Evolutionary conservation across 768 basidiomycete species (phyloP).

Genomic region (Tephrocybe sp.): DNA sequence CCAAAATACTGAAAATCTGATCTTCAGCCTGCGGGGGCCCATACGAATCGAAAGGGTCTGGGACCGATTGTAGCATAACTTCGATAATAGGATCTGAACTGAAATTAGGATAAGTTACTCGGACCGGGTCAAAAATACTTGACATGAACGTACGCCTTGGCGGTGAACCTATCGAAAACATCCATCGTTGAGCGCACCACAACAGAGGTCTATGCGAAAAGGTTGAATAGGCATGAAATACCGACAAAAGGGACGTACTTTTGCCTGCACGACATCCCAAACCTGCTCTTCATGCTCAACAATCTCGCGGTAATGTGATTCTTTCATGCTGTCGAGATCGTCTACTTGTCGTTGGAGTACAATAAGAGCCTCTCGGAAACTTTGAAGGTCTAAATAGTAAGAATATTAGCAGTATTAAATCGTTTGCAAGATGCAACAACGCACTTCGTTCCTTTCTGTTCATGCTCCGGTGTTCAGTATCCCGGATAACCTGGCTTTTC

Average conservation of each 20-base stretch:
- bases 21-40: conserved; percentile 85
- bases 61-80: conserved; percentile 84
- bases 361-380: conserved; percentile 78
- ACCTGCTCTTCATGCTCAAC: conserved; percentile 92
- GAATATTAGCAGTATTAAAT: conserved; percentile 6
- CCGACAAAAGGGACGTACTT: conserved; percentile 42
- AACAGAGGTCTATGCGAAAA: conserved; percentile 58
- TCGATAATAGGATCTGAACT: conserved; percentile 90
- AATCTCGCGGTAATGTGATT: conserved; percentile 83
- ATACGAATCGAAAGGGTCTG: conserved; percentile 92
- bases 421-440: conserved; percentile 21
- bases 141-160: conserved; percentile 68
- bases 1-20: conserved; percentile 90
- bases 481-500: conserved; percentile 80
- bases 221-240: conserved; percentile 11
- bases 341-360: conserved; percentile 88
- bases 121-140: conserved; percentile 12
- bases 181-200: conserved; percentile 90
- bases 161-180: conserved; percentile 82
- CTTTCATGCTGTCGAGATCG: conserved; percentile 84
- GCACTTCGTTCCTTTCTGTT: conserved; percentile 82
- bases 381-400: conserved; percentile 67
- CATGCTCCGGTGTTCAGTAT: conserved; percentile 83
- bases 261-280: conserved; percentile 90
- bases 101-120: conserved; percentile 11